Evolutionary conservation across 352 stramenopile species (phyloP).

Genomic region (Pythium biforme): DNA sequence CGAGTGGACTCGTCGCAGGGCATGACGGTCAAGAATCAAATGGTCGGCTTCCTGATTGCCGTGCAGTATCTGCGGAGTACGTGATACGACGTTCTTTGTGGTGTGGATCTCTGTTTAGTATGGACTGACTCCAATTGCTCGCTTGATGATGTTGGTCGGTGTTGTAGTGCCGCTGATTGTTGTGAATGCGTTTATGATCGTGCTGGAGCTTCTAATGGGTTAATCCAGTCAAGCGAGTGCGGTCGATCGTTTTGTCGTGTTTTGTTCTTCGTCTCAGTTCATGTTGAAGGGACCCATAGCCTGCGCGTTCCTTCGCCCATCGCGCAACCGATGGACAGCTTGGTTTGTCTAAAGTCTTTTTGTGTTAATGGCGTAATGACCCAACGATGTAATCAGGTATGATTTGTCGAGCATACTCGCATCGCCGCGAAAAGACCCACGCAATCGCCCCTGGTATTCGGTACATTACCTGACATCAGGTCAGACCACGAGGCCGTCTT

Average conservation of each 20-base stretch:
- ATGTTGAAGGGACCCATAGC: no score
- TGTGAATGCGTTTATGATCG: constrained; percentile 79
- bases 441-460: no score
- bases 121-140: constrained; percentile 22
- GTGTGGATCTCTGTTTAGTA: not conserved
- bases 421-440: no score
- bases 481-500: no score
- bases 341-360: no score
- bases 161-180: constrained; percentile 74
- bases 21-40: constrained; percentile 87
- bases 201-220: constrained; percentile 77
- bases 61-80: constrained; percentile 85
- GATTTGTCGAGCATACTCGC: no score
- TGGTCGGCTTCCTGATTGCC: constrained; percentile 80
- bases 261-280: not conserved
- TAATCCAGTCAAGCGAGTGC: constrained; percentile 19
- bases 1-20: constrained; percentile 76
- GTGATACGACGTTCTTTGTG: constrained; percentile 9
- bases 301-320: no score
- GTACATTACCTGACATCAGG: no score
- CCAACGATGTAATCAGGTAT: no score
- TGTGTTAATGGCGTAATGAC: no score
- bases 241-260: not conserved
- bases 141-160: not conserved
- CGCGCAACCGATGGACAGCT: no score